Evolutionary conservation across 257 asterid genomes (phyloP), one percentile per base, ranked within the genome.

Genomic region (Verbena officinalis): DNA sequence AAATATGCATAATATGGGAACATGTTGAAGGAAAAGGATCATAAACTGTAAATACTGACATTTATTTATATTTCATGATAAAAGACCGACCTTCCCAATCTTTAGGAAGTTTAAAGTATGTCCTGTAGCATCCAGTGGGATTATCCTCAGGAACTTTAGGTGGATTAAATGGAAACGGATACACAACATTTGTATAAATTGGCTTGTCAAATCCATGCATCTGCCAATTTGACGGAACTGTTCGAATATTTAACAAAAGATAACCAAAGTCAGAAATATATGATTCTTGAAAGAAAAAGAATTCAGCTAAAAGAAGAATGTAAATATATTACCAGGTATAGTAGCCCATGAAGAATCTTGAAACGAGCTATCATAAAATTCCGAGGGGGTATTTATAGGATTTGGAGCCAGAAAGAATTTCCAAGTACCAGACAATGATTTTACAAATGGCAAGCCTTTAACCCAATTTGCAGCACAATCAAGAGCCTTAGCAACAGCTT

Each of bases 221-320:
- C 83, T 85, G 89, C 92, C 92, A 85, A 63, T 82, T 85, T 34
- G 92, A 85, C 38, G 92, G 92, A 69, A 85, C 92, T 85, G 75
- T 70, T 24, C 71, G 70, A 73, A 54, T 43, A 45, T 4, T 3
- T 4, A 52, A 58, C 49, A 49, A 59, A 14, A 62, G 27, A 40
- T 20, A n/a, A 27, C 5, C 33, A 27, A 27, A 50, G 65, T 64
- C 67, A 77, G 16, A 6, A 54, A 27, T 14, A 34, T 36, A 34
- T 31, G 23, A 11, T 64, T 33, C 15, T 27, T 15, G 30, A 39
- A 31, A 16, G 17, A 20, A 13, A n/a, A 65, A 20, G 9, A 52
- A 5, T 1, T 44, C 10, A 44, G 5, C 48, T 42, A 1, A 3
- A 3, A 42, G 5, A 14, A 14, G 17, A 42, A 12, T 11, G 16